Conservation (phyloP, 2,329 filamentous ascomycete species). For the Aspergillus quadricinctus region DNA sequence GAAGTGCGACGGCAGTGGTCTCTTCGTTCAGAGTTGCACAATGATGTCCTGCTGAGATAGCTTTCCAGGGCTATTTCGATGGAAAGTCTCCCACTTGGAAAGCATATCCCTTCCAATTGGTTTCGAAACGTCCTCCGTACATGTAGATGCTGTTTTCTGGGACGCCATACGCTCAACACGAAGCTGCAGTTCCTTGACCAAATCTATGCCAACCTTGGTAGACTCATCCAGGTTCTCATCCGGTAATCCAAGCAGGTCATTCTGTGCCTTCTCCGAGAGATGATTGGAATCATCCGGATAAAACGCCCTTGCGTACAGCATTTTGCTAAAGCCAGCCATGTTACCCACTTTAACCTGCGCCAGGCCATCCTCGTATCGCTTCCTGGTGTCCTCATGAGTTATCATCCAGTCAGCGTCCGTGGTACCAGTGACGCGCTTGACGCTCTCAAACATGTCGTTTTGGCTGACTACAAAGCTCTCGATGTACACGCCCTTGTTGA, state of each 20-base stretch:
- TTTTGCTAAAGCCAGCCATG: slow-evolving; percentile 42
- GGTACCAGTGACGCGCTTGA: slow-evolving; percentile 56
- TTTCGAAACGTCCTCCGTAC: too few species aligned
- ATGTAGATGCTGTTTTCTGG: slow-evolving; percentile 5
- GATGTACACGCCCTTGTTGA: slow-evolving; percentile 50
- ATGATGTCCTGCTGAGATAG: too few species aligned
- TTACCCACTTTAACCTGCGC: slow-evolving; percentile 44
- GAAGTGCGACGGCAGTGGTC: too few species aligned
- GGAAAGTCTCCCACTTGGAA: too few species aligned
- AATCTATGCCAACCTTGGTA: slow-evolving; percentile 48
- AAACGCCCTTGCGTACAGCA: slow-evolving; percentile 57
- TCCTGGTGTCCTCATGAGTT: slow-evolving; percentile 40
- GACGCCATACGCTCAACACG: slow-evolving; percentile 26
- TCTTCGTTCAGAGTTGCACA: too few species aligned
- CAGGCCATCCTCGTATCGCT: slow-evolving; percentile 49
- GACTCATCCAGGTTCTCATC: slow-evolving; percentile 56
- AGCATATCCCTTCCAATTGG: too few species aligned
- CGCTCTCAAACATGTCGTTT: slow-evolving; percentile 60
- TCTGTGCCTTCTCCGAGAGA: slow-evolving; percentile 46
- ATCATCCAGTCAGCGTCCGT: slow-evolving; percentile 60
- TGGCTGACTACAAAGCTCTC: slow-evolving; percentile 58
- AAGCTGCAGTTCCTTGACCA: slow-evolving; percentile 34
- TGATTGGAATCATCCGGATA: slow-evolving; percentile 37
- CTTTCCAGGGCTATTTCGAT: too few species aligned
- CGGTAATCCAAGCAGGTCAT: slow-evolving; percentile 54